A percentile compares a stretch with the other conserved stretches of the same genome.
phyloP scores from a whole-genome alignment of 257 asterid species.

The Jacaranda mimosifolia region DNA sequence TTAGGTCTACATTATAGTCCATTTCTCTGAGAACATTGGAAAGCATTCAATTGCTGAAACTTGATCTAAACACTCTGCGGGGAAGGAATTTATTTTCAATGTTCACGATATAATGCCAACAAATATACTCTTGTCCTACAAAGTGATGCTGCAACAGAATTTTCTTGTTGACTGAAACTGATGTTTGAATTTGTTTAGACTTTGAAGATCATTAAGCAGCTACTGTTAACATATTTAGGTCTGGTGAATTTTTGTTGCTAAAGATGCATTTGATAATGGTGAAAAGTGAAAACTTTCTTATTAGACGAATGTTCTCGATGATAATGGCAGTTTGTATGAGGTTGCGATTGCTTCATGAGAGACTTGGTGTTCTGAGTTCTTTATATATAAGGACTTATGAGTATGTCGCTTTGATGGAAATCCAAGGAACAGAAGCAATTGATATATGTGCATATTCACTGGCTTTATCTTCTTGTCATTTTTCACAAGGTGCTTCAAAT shows the following conservation, averaged over 20 bases:
- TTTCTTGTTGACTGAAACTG: conserved; percentile 3
- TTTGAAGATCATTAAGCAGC: conserved; percentile 6
- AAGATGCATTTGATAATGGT: conserved; percentile 12
- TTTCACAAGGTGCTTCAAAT: conserved; percentile 7
- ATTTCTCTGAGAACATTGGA: background rate
- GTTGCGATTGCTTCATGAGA: conserved; percentile 3
- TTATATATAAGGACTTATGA: background rate
- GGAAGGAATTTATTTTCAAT: background rate
- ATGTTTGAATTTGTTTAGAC: too few species aligned
- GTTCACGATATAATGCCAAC: background rate
- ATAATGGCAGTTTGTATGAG: conserved; percentile 11
- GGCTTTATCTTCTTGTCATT: conserved; percentile 12
- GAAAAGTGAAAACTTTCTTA: background rate
- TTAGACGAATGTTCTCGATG: background rate
- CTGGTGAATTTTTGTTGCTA: conserved; percentile 3
- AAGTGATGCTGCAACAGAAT: background rate
- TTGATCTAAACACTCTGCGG: background rate
- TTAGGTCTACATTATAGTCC: background rate
- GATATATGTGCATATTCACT: conserved; percentile 11
- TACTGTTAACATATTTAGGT: background rate
- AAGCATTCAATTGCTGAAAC: background rate
- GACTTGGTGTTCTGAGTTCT: conserved; percentile 14
- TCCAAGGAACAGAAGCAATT: conserved; percentile 4
- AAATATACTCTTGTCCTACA: background rate
- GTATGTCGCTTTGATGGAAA: background rate